Percentiles rank a stretch among this genome's conserved stretches.
These are phyloP conservation scores for Tillandsia fasciculata DNA, from an alignment of 176 grass and related monocot genomes.

Conservation along the genomic window DNA sequence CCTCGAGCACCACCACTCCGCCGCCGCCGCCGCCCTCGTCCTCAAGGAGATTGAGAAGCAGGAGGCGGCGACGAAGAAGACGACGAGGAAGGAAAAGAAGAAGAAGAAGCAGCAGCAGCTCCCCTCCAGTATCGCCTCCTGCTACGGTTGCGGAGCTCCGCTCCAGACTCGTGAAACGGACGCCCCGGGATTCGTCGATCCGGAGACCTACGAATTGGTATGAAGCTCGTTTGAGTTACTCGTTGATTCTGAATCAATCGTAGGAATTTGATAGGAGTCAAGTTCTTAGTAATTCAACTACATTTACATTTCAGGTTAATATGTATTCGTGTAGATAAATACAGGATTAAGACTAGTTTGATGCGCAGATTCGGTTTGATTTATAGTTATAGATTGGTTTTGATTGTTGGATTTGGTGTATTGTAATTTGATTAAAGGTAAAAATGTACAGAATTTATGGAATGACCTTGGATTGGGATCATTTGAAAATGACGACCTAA, in stretches of 20 bases:
- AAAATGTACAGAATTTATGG: too few relatives aligned
- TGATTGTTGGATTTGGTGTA: too few relatives aligned
- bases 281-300: neutral
- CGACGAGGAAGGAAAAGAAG: conserved; percentile 41
- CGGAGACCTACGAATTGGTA: conserved; percentile 66
- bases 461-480: too few relatives aligned
- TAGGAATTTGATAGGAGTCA: neutral
- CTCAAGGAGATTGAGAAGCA: conserved; percentile 30
- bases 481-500: too few relatives aligned
- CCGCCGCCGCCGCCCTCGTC: conserved; percentile 22
- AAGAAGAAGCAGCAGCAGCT: conserved; percentile 15
- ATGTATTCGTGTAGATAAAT: too few relatives aligned
- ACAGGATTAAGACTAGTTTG: too few relatives aligned
- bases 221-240: neutral
- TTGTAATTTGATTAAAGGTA: too few relatives aligned
- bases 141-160: conserved; percentile 89
- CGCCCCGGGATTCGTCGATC: conserved; percentile 65
- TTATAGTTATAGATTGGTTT: too few relatives aligned
- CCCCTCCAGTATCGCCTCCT: conserved; percentile 41
- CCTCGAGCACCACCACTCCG: conserved; percentile 45
- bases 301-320: neutral
- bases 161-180: conserved; percentile 60
- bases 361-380: too few relatives aligned
- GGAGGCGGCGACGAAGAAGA: conserved; percentile 30
- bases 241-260: too few relatives aligned